Evolutionary conservation across 768 basidiomycete species (phyloP).

Genomic region (Lentinula sp.): DNA sequence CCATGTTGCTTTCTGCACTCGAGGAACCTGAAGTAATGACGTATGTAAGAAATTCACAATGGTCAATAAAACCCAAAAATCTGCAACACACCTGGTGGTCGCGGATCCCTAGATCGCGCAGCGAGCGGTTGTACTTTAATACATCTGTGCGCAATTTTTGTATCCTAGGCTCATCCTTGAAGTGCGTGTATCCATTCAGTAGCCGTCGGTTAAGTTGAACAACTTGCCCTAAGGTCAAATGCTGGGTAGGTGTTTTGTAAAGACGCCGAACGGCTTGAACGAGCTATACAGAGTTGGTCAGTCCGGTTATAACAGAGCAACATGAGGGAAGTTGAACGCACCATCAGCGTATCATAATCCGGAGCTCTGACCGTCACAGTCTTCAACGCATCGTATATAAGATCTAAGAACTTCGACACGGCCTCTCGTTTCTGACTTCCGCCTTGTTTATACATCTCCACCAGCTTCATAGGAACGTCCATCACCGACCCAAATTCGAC

Average conservation of each 20-base stretch:
- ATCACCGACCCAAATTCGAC: slow-evolving; percentile 93
- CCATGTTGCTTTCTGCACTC: slow-evolving; percentile 79
- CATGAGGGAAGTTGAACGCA: slow-evolving; percentile 23
- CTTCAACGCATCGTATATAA: slow-evolving; percentile 89
- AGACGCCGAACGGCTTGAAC: slow-evolving; percentile 92
- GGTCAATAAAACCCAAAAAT: background rate
- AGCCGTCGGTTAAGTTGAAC: slow-evolving; percentile 92
- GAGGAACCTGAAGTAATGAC: slow-evolving; percentile 55
- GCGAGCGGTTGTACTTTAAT: slow-evolving; percentile 80
- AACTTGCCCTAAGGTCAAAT: slow-evolving; percentile 90
- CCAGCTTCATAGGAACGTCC: slow-evolving; percentile 80
- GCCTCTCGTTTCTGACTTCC: slow-evolving; percentile 87
- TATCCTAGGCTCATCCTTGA: slow-evolving; percentile 90
- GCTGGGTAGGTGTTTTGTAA: slow-evolving; percentile 91
- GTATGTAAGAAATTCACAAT: background rate
- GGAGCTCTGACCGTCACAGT: slow-evolving; percentile 96
- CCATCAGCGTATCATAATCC: slow-evolving; percentile 98
- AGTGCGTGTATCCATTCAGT: slow-evolving; percentile 86
- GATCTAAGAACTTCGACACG: slow-evolving; percentile 79
- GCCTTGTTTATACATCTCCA: slow-evolving; percentile 88
- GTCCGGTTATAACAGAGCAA: slow-evolving; percentile 1
- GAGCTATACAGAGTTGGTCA: slow-evolving; percentile 41
- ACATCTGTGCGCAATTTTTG: slow-evolving; percentile 76
- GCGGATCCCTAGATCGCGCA: slow-evolving; percentile 84
- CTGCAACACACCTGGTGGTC: slow-evolving; percentile 73